These are phyloP conservation scores for Ophiostoma sp. DNA, from an alignment of 2,329 filamentous ascomycete species.

Conservation along the genomic window DNA sequence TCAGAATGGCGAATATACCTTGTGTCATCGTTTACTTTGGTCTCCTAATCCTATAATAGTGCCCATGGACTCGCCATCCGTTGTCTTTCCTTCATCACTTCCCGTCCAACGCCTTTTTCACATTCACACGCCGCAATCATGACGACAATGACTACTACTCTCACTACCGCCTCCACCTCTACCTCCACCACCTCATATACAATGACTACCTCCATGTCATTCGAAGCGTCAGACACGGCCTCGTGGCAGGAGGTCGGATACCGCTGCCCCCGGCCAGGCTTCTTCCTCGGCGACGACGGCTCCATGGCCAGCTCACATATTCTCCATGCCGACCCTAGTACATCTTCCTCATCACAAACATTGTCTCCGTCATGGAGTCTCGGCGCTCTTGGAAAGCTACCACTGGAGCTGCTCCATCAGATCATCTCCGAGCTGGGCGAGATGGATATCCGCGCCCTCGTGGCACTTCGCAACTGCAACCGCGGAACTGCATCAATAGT, in stretches of 20 bases:
- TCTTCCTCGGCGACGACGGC: slow-evolving; percentile 26
- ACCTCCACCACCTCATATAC: neutral
- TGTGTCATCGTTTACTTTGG: neutral
- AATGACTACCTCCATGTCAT: neutral
- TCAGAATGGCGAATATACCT: neutral
- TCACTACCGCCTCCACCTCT: neutral
- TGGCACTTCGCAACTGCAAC: slow-evolving; percentile 25
- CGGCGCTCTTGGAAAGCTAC: slow-evolving; percentile 21
- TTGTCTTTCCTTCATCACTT: neutral
- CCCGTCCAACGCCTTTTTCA: neutral
- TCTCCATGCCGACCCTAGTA: neutral
- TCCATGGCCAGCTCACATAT: slow-evolving; percentile 20
- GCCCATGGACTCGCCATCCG: neutral
- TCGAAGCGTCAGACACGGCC: slow-evolving; percentile 14
- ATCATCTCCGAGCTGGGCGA: slow-evolving; percentile 22
- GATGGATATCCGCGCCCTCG: slow-evolving; percentile 20
- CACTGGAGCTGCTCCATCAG: slow-evolving; percentile 25
- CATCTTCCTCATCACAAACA: neutral
- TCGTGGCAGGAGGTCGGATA: slow-evolving; percentile 24
- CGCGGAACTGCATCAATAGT: slow-evolving; percentile 22
- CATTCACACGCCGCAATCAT: neutral
- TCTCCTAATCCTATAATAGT: neutral
- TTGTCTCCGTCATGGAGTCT: slow-evolving; percentile 19
- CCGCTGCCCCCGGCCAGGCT: slow-evolving; percentile 25
- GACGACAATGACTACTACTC: neutral